A percentile compares a stretch with the other conserved stretches of the same genome.
phyloP scores from a whole-genome alignment of 306 rosid species.

The Myrica gale region DNA sequence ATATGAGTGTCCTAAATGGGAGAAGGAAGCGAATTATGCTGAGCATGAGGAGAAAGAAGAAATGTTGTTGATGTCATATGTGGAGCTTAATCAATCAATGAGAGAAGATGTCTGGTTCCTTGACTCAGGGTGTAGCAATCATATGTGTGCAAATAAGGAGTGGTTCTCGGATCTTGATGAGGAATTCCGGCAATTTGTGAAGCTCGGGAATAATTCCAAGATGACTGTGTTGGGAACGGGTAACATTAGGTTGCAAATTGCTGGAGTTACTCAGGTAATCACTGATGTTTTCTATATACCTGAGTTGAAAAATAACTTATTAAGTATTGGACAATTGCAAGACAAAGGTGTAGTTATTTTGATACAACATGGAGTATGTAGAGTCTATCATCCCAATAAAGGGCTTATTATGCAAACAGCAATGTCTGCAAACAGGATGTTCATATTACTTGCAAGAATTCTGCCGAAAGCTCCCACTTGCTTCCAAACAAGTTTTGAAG shows the following conservation, averaged over 20 bases:
- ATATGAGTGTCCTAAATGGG: conserved; percentile 7
- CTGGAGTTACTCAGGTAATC: neutral
- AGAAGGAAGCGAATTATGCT: conserved; percentile 9
- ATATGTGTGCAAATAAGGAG: neutral
- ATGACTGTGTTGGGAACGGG: neutral
- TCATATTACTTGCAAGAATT: neutral
- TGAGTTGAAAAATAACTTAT: conserved; percentile 6
- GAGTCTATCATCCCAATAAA: neutral
- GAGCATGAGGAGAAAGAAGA: conserved; percentile 12
- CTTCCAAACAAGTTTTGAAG: neutral
- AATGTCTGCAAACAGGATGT: neutral
- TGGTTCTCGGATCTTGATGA: neutral
- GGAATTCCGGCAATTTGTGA: neutral
- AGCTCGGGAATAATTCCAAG: neutral
- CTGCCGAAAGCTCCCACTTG: neutral
- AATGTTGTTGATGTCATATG: neutral
- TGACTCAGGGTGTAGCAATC: neutral
- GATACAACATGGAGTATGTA: neutral
- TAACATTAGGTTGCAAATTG: neutral
- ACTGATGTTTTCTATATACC: conserved; percentile 3
- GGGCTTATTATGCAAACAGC: neutral
- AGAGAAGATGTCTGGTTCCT: conserved; percentile 1
- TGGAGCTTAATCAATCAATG: neutral
- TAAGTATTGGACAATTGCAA: conserved; percentile 11
- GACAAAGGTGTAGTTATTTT: neutral